A percentile compares a stretch with the other conserved stretches of the same genome.
Evolutionary conservation across 169 alveolate genomes (phyloP).

Genomic region (Plasmodium blacklocki): DNA sequence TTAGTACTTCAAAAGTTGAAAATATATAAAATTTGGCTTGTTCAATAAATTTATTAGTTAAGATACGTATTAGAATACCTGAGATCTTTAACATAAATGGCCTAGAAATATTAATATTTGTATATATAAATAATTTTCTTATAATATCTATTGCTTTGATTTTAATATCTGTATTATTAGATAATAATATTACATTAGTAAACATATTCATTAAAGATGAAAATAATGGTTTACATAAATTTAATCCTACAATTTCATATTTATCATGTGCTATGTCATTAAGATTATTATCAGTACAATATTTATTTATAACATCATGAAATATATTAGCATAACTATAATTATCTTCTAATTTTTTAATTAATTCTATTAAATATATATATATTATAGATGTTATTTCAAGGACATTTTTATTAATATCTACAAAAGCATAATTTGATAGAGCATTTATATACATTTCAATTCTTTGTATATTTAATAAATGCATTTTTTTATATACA

Average conservation of each 20-base stretch:
- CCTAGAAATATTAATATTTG: conserved; percentile 26
- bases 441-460: conserved; percentile 23
- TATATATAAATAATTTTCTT: conserved; percentile 61
- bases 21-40: conserved; percentile 65
- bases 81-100: conserved; percentile 59
- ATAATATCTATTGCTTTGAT: conserved; percentile 54
- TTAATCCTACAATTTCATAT: conserved; percentile 76
- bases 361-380: conserved; percentile 42
- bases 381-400: conserved; percentile 27
- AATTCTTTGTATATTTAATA: conserved; percentile 37
- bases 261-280: conserved; percentile 46
- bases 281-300: conserved; percentile 38
- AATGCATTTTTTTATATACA: conserved; percentile 14
- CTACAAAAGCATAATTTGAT: conserved; percentile 58
- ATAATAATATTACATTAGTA: conserved; percentile 56
- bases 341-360: conserved; percentile 25
- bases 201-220: conserved; percentile 31
- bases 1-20: conserved; percentile 63
- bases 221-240: conserved; percentile 43
- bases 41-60: conserved; percentile 74
- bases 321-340: conserved; percentile 15
- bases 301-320: conserved; percentile 50
- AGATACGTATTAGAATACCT: conserved; percentile 60
- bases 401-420: conserved; percentile 57
- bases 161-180: conserved; percentile 61